Percentiles rank a stretch among this genome's conserved stretches.
Evolutionary conservation across 2,329 filamentous ascomycete genomes (phyloP).

Genomic region (Fusarium oxysporum): DNA sequence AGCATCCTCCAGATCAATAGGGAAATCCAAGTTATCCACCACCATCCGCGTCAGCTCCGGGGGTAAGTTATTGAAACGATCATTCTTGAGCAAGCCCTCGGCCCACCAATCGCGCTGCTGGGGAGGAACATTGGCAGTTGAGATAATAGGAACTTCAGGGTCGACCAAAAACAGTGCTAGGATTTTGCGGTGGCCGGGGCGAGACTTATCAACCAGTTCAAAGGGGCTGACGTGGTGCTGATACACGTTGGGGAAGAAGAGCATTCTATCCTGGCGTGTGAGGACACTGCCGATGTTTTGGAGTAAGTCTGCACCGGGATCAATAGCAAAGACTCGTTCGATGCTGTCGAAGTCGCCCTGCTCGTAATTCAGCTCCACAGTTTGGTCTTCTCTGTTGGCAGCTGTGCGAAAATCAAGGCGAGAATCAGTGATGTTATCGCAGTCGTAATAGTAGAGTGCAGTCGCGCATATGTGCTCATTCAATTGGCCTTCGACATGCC

Average conservation of each 20-base stretch:
- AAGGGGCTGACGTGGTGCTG: slow-evolving; percentile 67
- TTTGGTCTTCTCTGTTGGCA: slow-evolving; percentile 48
- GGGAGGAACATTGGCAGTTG: slow-evolving; percentile 58
- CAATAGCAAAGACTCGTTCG: slow-evolving; percentile 51
- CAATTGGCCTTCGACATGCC: slow-evolving; percentile 66
- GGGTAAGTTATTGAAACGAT: slow-evolving; percentile 19
- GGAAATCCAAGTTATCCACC: slow-evolving; percentile 29
- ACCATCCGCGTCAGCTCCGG: slow-evolving; percentile 32
- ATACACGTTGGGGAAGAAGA: slow-evolving; percentile 66
- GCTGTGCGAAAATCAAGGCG: slow-evolving; percentile 62
- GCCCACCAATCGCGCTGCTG: slow-evolving; percentile 56
- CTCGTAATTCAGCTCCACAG: slow-evolving; percentile 42
- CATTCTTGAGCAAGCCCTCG: not conserved
- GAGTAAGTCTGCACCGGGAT: slow-evolving; percentile 23
- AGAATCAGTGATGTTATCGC: slow-evolving; percentile 68
- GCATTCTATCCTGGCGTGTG: slow-evolving; percentile 59
- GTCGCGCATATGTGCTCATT: slow-evolving; percentile 75
- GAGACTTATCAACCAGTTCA: slow-evolving; percentile 60
- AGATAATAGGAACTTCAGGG: slow-evolving; percentile 59
- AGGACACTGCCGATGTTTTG: slow-evolving; percentile 60
- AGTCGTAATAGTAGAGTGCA: slow-evolving; percentile 71
- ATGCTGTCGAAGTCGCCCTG: slow-evolving; percentile 52
- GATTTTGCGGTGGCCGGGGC: slow-evolving; percentile 68
- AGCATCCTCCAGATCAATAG: slow-evolving; percentile 27
- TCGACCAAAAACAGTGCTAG: slow-evolving; percentile 72